These are phyloP conservation scores for Hortaea sp. DNA, from an alignment of 2,329 filamentous ascomycete genomes.

Conservation along the genomic window DNA sequence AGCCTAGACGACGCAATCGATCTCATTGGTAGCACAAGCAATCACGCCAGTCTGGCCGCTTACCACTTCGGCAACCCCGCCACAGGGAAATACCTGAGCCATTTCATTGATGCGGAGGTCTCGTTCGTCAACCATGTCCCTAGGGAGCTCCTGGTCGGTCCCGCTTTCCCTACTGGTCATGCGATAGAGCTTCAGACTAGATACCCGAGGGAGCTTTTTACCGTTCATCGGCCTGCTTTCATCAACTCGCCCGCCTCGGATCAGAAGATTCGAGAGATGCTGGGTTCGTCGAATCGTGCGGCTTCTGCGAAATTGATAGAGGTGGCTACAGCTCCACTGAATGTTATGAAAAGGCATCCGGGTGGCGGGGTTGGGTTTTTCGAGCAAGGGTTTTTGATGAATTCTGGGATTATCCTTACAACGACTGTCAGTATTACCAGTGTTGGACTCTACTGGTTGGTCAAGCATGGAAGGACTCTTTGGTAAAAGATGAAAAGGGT, in stretches of 20 bases:
- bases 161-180: constrained; percentile 26
- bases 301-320: constrained; percentile 10
- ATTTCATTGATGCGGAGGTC: constrained; percentile 43
- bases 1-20: constrained; percentile 48
- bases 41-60: constrained; percentile 32
- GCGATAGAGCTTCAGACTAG: constrained; percentile 21
- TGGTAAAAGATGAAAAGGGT: not conserved
- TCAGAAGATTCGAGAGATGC: constrained; percentile 1
- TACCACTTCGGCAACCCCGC: constrained; percentile 44
- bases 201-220: constrained; percentile 38
- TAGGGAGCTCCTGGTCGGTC: constrained; percentile 39
- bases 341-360: constrained; percentile 24
- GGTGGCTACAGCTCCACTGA: constrained; percentile 15
- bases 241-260: constrained; percentile 9
- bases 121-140: constrained; percentile 51
- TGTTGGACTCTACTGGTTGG: constrained; percentile 9
- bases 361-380: constrained; percentile 29
- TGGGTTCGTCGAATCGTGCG: constrained; percentile 5
- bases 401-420: constrained; percentile 24
- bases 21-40: constrained; percentile 22
- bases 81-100: constrained; percentile 49
- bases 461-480: constrained; percentile 5
- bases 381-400: constrained; percentile 29
- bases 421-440: constrained; percentile 12
- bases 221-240: constrained; percentile 34